Conservation (phyloP, 305 asterid genomes). For the Fraxinus velutina region DNA sequence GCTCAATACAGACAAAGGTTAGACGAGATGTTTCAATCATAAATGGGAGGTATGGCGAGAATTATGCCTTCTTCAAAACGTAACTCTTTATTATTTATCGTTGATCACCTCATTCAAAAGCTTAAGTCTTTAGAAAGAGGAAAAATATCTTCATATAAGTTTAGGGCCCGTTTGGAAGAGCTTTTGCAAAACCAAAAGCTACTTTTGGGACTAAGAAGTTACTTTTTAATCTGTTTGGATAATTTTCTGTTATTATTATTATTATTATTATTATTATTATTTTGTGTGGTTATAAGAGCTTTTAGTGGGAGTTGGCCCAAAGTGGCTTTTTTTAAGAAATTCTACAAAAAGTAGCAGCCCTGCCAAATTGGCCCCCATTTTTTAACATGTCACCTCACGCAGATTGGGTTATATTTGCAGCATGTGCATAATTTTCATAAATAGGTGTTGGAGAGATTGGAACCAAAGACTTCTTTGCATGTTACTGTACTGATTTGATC, state of each 20-base stretch:
- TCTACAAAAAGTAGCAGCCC: not conserved
- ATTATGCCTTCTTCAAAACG: not conserved
- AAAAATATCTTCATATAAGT: not conserved
- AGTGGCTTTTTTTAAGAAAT: not conserved
- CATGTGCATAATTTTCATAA: not conserved
- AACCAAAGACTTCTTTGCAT: not conserved
- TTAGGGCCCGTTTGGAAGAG: not conserved
- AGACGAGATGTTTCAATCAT: slow-evolving; percentile 58
- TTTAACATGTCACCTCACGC: not conserved
- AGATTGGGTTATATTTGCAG: not conserved
- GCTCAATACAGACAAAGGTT: slow-evolving; percentile 80
- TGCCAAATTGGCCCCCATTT: not conserved
- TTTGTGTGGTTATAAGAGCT: not conserved
- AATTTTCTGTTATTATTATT: not conserved
- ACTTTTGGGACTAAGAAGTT: not conserved
- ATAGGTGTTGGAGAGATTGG: not conserved
- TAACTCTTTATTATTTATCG: not conserved
- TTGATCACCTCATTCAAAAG: not conserved
- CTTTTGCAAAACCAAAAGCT: not conserved
- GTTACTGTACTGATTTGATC: not conserved
- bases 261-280: not conserved
- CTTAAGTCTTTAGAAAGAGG: not conserved
- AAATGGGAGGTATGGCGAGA: slow-evolving; percentile 12
- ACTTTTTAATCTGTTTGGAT: not conserved
- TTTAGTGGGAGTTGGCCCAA: not conserved